Base-by-base conservation (phyloP, 352 stramenopile species). In the Pythium dissotocum region DNA sequence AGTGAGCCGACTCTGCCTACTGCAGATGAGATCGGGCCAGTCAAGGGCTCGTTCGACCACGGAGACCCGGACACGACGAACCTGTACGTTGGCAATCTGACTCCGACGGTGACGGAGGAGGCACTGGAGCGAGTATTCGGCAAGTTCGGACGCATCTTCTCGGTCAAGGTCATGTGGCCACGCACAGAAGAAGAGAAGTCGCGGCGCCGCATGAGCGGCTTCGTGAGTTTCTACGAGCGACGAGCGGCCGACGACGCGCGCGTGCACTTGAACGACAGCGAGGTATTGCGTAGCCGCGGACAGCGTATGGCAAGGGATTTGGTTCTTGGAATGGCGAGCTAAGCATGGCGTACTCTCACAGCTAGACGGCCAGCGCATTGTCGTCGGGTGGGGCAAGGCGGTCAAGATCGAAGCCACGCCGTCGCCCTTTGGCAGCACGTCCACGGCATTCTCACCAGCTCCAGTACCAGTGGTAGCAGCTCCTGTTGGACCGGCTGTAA, bases 101-200 rank as follows among this genome's bases (percentile, higher is more conserved):
- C 91, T 54, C 90, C 95, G 8, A 94, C 83, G 2, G 83, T 98
- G 26, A 98, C 96, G 1, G 96, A 99, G 76, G 92, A 98, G 78
- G 67, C 82, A 30, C 70, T 98, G 28, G 72, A 91, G 78, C 75
- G 86, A 32, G 70, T 93, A 38, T 99, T 99, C 82, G 72, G 82
- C 51, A 77, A 84, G 64, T 98, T 89, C 75, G 96, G 96, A 67
- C 80, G 94, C 44, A 83, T 98, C 32, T 94, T 97, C 79, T 98
- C 90, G 40, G 85, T 99, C 44, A 99, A 99, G 75, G 97, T 99
- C 73, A 99, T 99, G 97, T 99, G 96, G 96, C 96, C 97, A n/a
- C 83, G 97, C 30, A 98, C 89, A 0, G 85, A 97, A 42, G 95
- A 98, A 72, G 97, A 99, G 75, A 76, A 90, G 54, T 73, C 76